These are phyloP conservation scores for Leersia perrieri DNA, from an alignment of 176 grass and related monocot species.

Conservation along the genomic window DNA sequence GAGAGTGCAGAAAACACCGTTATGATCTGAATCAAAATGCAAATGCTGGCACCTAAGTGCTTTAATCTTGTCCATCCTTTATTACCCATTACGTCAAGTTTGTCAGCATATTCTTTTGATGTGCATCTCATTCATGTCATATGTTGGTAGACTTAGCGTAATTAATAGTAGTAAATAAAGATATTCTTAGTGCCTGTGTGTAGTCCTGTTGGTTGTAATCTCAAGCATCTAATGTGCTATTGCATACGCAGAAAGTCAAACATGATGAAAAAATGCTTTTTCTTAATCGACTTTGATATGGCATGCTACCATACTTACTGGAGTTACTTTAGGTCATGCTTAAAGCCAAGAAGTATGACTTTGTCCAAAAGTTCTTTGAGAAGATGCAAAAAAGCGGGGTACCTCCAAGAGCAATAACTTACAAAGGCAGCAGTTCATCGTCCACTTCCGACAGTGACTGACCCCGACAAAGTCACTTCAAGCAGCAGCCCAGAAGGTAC, in stretches of 20 bases:
- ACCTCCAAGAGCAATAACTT: conserved; percentile 73
- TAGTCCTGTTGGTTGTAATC: background rate
- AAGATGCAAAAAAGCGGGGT: conserved; percentile 88
- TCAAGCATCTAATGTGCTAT: conserved; percentile 10
- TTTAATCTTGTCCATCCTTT: background rate
- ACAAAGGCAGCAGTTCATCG: conserved; percentile 61
- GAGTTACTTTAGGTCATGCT: conserved; percentile 81
- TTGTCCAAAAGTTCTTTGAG: conserved; percentile 80
- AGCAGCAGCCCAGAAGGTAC: background rate
- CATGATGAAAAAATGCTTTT: background rate
- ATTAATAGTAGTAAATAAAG: background rate
- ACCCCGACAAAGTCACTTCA: background rate
- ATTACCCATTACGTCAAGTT: conserved; percentile 10
- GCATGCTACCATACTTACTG: conserved; percentile 40
- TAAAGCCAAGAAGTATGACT: conserved; percentile 79
- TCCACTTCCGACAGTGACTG: no score
- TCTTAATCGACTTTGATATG: conserved; percentile 15
- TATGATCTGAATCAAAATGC: background rate
- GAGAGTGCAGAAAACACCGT: no score
- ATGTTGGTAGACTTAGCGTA: background rate
- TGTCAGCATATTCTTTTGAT: background rate
- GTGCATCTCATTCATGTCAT: conserved; percentile 20
- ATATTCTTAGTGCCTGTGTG: background rate
- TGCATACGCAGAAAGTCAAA: background rate
- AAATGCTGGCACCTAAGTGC: background rate